Evolutionary conservation across 2,329 filamentous ascomycete species (phyloP).

Genomic region (Pseudophaeomoniella oleicola): DNA sequence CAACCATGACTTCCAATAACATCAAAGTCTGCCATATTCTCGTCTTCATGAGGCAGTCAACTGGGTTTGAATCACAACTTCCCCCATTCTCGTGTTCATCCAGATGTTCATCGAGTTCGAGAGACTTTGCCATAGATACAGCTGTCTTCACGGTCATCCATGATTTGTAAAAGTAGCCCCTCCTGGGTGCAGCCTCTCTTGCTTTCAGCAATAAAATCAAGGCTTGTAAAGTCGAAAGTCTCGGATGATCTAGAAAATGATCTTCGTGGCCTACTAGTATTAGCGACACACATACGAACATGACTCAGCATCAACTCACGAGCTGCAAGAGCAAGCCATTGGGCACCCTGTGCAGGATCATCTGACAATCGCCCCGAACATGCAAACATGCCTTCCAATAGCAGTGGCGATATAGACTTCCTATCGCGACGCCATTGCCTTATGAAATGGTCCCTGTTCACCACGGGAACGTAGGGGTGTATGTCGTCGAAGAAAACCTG

Average conservation of each 20-base stretch:
- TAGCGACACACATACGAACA: constrained; percentile 12
- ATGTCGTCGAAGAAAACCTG: constrained; percentile 81
- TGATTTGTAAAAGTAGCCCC: constrained; percentile 90
- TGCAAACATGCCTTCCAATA: constrained; percentile 83
- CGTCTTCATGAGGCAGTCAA: constrained; percentile 72
- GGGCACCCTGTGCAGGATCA: constrained; percentile 69
- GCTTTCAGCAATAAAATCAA: constrained; percentile 80
- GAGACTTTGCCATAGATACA: constrained; percentile 82
- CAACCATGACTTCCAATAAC: constrained; percentile 80
- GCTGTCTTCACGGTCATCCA: constrained; percentile 94
- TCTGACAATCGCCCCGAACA: constrained; percentile 74
- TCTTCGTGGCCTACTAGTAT: constrained; percentile 60
- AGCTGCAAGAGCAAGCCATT: constrained; percentile 83
- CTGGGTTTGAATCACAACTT: constrained; percentile 50
- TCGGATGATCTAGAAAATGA: constrained; percentile 82
- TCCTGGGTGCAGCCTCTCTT: constrained; percentile 77
- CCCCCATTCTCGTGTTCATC: constrained; percentile 60
- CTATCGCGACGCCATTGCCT: constrained; percentile 78
- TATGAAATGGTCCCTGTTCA: constrained; percentile 71
- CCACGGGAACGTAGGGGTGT: constrained; percentile 81
- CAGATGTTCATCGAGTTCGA: constrained; percentile 77
- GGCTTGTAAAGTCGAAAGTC: constrained; percentile 83
- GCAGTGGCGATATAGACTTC: constrained; percentile 71
- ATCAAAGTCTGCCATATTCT: constrained; percentile 84
- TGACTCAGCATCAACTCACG: constrained; percentile 37